A percentile compares a stretch with the other conserved stretches of the same genome.
Evolutionary conservation across 2,329 filamentous ascomycete genomes (phyloP).

Genomic region (Pseudocercospora macadamiae): DNA sequence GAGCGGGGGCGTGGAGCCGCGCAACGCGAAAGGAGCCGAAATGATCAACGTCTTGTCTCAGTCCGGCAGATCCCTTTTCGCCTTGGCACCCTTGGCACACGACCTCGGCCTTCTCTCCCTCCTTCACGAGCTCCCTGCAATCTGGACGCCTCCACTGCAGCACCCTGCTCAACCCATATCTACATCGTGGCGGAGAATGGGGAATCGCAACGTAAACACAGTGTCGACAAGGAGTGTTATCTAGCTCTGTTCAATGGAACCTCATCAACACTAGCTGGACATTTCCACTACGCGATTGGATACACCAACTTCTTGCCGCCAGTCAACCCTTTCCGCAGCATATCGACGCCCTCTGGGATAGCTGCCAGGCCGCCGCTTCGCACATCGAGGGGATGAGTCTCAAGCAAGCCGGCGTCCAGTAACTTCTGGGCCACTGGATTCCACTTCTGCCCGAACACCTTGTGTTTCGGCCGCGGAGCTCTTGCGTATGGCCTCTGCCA

Average conservation of each 20-base stretch:
- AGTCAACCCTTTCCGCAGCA: constrained; percentile 21
- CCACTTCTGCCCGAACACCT: constrained; percentile 20
- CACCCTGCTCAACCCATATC: too few species aligned
- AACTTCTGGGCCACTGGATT: constrained; percentile 22
- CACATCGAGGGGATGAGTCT: constrained; percentile 24
- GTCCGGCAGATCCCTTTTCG: too few species aligned
- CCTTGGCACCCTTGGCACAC: too few species aligned
- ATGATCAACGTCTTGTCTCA: too few species aligned
- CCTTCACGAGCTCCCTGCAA: too few species aligned
- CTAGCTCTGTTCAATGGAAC: not conserved
- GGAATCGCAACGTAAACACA: too few species aligned
- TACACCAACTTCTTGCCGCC: constrained; percentile 26
- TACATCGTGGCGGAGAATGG: too few species aligned
- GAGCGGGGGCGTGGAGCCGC: too few species aligned
- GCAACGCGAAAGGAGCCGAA: too few species aligned
- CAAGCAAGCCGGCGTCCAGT: constrained; percentile 17
- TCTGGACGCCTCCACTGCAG: too few species aligned
- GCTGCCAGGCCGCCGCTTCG: constrained; percentile 19
- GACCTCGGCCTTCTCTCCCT: too few species aligned
- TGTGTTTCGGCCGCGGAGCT: constrained; percentile 20
- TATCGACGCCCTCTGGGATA: constrained; percentile 20
- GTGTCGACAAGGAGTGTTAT: not conserved
- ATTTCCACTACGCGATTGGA: constrained; percentile 14
- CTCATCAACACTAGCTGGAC: not conserved
- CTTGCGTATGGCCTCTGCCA: constrained; percentile 24